These are phyloP conservation scores for Fraxinus dipetala DNA, from an alignment of 305 asterid species.

Conservation along the genomic window DNA sequence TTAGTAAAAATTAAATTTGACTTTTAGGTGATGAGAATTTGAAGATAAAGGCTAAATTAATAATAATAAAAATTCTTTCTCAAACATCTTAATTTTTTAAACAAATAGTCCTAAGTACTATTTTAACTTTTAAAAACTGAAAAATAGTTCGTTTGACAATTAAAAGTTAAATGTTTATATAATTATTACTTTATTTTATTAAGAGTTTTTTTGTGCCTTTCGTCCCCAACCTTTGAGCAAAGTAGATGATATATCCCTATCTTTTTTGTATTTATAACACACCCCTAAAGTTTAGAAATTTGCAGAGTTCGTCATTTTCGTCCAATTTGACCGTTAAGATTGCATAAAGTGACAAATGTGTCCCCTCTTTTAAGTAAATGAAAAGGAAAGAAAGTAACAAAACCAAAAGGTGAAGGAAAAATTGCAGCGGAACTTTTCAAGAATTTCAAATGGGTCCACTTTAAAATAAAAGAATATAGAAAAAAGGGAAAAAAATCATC, in stretches of 20 bases:
- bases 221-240: not conserved
- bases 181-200: too few species aligned
- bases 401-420: not conserved
- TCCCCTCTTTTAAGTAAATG: too few species aligned
- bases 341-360: not conserved
- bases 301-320: too few species aligned
- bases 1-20: too few species aligned
- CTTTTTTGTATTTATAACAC: too few species aligned
- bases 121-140: not conserved
- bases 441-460: not conserved
- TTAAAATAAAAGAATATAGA: too few species aligned
- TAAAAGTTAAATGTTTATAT: not conserved
- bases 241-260: not conserved
- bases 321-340: not conserved
- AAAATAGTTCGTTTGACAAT: not conserved
- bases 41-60: too few species aligned
- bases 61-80: too few species aligned
- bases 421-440: not conserved
- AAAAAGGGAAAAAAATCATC: not conserved
- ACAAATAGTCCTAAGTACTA: not conserved
- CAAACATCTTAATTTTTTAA: too few species aligned
- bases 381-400: not conserved
- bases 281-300: too few species aligned
- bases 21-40: too few species aligned
- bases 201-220: not conserved